These are phyloP conservation scores for Hortaea werneckii DNA, from an alignment of 2,329 filamentous ascomycete genomes.

Conservation along the genomic window DNA sequence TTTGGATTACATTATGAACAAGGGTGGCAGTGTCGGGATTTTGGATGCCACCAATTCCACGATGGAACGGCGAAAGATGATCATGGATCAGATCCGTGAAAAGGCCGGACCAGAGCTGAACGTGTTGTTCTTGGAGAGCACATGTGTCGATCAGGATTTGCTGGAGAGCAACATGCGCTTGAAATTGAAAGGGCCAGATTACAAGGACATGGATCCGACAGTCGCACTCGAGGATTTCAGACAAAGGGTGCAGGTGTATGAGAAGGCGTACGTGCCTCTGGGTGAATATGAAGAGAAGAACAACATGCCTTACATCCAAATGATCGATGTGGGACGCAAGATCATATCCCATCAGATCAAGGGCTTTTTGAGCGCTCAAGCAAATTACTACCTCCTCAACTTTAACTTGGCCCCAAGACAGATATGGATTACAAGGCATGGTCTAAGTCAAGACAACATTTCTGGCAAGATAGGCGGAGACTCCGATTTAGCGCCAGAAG, in stretches of 20 bases:
- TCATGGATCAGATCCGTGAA: conserved; percentile 65
- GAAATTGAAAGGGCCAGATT: conserved; percentile 91
- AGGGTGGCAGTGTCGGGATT: conserved; percentile 83
- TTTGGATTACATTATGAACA: conserved; percentile 73
- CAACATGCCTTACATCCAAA: conserved; percentile 90
- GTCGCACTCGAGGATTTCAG: conserved; percentile 85
- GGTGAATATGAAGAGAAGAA: conserved; percentile 70
- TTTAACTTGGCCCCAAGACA: conserved; percentile 93
- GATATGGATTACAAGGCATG: conserved; percentile 96
- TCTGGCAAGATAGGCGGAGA: conserved; percentile 85
- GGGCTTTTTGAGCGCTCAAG: conserved; percentile 84
- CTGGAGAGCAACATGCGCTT: conserved; percentile 95
- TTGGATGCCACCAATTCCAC: conserved; percentile 97
- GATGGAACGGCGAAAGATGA: conserved; percentile 66
- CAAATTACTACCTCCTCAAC: conserved; percentile 88
- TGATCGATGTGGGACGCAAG: conserved; percentile 95
- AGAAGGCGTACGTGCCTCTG: conserved; percentile 84
- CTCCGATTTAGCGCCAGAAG: conserved; percentile 71
- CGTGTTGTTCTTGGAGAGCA: conserved; percentile 89
- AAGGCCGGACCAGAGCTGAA: conserved; percentile 77
- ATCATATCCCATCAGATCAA: conserved; percentile 81
- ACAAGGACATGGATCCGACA: conserved; percentile 82
- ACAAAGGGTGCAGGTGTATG: conserved; percentile 81
- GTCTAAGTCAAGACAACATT: conserved; percentile 80
- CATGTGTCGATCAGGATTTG: conserved; percentile 73